Conservation (phyloP, 2,329 filamentous ascomycete genomes). For the Claviceps quebecensis region DNA sequence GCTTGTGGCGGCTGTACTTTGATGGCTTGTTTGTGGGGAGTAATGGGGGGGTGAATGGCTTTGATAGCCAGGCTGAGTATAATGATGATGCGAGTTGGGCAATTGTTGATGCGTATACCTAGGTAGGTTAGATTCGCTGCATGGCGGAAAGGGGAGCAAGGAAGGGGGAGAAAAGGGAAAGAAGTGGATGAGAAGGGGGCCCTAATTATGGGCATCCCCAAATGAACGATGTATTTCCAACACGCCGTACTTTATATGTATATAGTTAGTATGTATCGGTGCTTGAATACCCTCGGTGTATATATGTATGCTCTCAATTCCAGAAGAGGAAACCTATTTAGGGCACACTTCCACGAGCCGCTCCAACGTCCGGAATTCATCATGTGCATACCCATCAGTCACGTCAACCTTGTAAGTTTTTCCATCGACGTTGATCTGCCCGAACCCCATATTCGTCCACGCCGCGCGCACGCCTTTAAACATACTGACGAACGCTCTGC, state of each 20-base stretch:
- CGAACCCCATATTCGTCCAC: constrained; percentile 43
- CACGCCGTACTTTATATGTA: too few species aligned
- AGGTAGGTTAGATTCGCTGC: background rate
- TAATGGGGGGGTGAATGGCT: background rate
- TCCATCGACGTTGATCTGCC: constrained; percentile 32
- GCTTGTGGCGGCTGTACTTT: constrained; percentile 41
- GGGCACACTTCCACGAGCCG: constrained; percentile 26
- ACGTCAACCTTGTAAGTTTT: constrained; percentile 44
- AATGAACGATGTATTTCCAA: too few species aligned
- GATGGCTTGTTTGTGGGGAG: background rate
- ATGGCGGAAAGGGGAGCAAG: background rate
- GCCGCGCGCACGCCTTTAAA: constrained; percentile 34
- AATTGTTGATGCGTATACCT: background rate
- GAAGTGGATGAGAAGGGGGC: too few species aligned
- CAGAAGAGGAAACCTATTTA: background rate
- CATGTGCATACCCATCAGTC: constrained; percentile 41
- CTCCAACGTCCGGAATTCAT: constrained; percentile 44
- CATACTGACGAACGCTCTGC: constrained; percentile 25
- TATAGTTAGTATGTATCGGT: too few species aligned
- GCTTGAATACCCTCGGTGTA: too few species aligned
- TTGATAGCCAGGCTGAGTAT: background rate
- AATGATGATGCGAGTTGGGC: constrained; percentile 1
- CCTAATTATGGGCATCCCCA: too few species aligned
- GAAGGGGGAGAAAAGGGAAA: too few species aligned
- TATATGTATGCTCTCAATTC: background rate